Evolutionary conservation across 257 asterid genomes (phyloP), one percentile per base, ranked within the genome.

Genomic region (Rehmannia glutinosa): DNA sequence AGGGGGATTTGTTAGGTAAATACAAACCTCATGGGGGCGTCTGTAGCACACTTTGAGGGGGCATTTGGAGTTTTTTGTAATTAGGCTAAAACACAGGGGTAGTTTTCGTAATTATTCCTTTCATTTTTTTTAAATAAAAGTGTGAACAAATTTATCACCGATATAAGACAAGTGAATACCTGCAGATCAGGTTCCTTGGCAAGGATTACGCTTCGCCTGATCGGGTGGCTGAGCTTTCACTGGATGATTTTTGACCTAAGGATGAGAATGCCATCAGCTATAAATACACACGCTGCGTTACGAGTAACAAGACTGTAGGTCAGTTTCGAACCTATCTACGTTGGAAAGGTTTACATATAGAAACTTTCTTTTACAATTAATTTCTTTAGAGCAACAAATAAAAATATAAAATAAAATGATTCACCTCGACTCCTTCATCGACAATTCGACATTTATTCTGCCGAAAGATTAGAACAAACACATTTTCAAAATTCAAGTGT

Each of bases 211-310:
- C 82, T 91, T 73, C 96, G 99, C 69, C 70, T 58, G 94, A 43
- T 91, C 99, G 0, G 89, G 68, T 38, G 95, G 88, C 81, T 94
- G 97, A 71, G 91, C 80, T 83, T 91, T 94, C 71, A 94, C 95
- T 0, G 99, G 99, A 74, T 94, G 99, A 66, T 72, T 83, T 81
- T 88, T 90, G 4, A 94, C 91, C 99, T 94, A 61, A 61, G 66
- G 63, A 62, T 38, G 49, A 66, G 28, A 43, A 66, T 11, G 2
- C 16, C 27, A 52, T 69, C 58, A 71, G 49, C 57, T 49, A 32
- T 50, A 47, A 7, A 20, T 11, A 6, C 27, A n/a, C 8, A 58
- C 25, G n/a, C n/a, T n/a, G 36, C 38, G 16, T 42, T 24, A 15
- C 17, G 5, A 41, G 2, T n/a, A 45, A 47, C 32, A 15, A 17